Evolutionary conservation across 2,329 filamentous ascomycete species (phyloP).

Genomic region (Aspergillus felis): DNA sequence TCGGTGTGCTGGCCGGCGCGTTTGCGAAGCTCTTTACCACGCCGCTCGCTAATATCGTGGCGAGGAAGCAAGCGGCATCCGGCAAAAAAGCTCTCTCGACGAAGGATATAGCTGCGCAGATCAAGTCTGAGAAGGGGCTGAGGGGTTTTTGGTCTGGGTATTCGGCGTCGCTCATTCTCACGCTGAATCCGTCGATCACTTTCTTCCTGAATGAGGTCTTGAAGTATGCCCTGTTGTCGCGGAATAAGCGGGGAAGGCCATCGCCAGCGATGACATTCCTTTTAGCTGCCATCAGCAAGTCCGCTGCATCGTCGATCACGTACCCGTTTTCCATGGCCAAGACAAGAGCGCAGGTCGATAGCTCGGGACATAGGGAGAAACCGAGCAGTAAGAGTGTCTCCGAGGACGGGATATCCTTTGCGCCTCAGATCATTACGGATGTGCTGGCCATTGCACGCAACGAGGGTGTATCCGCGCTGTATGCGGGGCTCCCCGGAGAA

Average conservation of each 20-base stretch:
- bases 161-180: slow-evolving; percentile 72
- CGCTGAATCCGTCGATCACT: slow-evolving; percentile 80
- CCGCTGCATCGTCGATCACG: slow-evolving; percentile 68
- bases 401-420: slow-evolving; percentile 15
- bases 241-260: slow-evolving; percentile 50
- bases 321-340: slow-evolving; percentile 89
- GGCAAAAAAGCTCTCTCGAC: slow-evolving; percentile 32
- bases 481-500: slow-evolving; percentile 72
- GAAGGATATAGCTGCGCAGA: slow-evolving; percentile 59
- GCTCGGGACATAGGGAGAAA: slow-evolving; percentile 15
- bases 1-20: slow-evolving; percentile 68
- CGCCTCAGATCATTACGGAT: slow-evolving; percentile 58
- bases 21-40: slow-evolving; percentile 73
- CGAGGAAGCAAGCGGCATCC: slow-evolving; percentile 70
- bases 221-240: slow-evolving; percentile 56
- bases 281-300: slow-evolving; percentile 74
- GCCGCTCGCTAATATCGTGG: slow-evolving; percentile 77
- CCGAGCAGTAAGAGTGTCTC: slow-evolving; percentile 10
- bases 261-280: slow-evolving; percentile 57
- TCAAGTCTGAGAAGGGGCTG: slow-evolving; percentile 66
- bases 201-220: slow-evolving; percentile 76
- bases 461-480: slow-evolving; percentile 68
- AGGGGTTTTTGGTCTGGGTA: slow-evolving; percentile 85
- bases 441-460: slow-evolving; percentile 54
- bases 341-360: slow-evolving; percentile 63